A percentile compares a stretch with the other conserved stretches of the same genome.
phyloP scores from a whole-genome alignment of 306 rosid genomes.

The Vigna trinervia region DNA sequence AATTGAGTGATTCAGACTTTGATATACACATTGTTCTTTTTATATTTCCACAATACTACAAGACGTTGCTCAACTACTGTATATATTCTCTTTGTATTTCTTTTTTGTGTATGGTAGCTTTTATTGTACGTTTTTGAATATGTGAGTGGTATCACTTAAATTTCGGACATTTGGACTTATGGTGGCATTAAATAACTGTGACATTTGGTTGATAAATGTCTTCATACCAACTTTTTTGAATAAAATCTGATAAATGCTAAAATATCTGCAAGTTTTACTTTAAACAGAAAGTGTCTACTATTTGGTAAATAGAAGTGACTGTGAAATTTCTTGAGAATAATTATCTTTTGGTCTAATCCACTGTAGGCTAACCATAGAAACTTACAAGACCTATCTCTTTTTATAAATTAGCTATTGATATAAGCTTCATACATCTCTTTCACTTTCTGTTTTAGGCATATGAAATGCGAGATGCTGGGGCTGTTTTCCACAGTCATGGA shows the following conservation, averaged over 20 bases:
- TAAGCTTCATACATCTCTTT: conserved; percentile 22
- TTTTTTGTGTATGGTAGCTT: background rate
- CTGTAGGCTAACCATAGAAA: conserved; percentile 22
- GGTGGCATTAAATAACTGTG: conserved; percentile 12
- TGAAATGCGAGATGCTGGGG: conserved; percentile 83
- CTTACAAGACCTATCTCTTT: conserved; percentile 6
- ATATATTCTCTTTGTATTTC: conserved; percentile 20
- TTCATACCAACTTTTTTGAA: conserved; percentile 11
- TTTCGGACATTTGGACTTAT: conserved; percentile 30
- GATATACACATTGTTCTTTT: conserved; percentile 16
- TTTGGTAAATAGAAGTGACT: conserved; percentile 32
- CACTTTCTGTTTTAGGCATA: conserved; percentile 66
- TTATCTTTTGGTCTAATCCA: conserved; percentile 28
- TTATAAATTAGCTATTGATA: conserved; percentile 36
- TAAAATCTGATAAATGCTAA: conserved; percentile 15
- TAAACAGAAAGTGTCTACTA: conserved; percentile 22
- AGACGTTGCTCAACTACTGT: conserved; percentile 9
- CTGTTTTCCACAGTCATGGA: conserved; percentile 93
- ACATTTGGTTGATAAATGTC: conserved; percentile 2
- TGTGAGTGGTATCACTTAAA: conserved; percentile 10
- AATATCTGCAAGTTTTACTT: conserved; percentile 18
- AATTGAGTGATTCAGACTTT: conserved; percentile 23
- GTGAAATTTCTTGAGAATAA: conserved; percentile 27
- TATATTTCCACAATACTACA: conserved; percentile 14
- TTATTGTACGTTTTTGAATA: conserved; percentile 8